Conservation (phyloP, 768 basidiomycete species). For the Lentinula guzmanii region DNA sequence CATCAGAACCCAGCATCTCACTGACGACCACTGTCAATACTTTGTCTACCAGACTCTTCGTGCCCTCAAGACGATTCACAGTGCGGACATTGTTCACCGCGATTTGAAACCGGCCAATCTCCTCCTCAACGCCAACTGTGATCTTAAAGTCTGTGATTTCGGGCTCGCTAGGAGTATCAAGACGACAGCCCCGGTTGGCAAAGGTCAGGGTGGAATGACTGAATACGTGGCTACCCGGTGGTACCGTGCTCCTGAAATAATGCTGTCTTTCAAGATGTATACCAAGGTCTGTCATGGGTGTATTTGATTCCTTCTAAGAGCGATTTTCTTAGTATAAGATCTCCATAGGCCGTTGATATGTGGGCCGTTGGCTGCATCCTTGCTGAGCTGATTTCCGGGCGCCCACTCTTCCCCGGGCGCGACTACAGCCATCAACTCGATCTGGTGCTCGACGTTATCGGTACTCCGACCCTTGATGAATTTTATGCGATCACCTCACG, state of each 20-base stretch:
- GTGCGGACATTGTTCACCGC: constrained; percentile 74
- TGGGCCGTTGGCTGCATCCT: constrained; percentile 75
- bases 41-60: constrained; percentile 82
- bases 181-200: constrained; percentile 38
- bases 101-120: constrained; percentile 86
- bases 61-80: constrained; percentile 86
- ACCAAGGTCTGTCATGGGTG: constrained; percentile 45
- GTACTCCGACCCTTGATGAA: constrained; percentile 81
- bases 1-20: constrained; percentile 58
- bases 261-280: constrained; percentile 91
- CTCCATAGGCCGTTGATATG: constrained; percentile 56
- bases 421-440: constrained; percentile 86
- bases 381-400: constrained; percentile 77
- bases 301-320: background rate
- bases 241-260: constrained; percentile 53
- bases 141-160: constrained; percentile 87
- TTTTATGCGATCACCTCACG: constrained; percentile 86
- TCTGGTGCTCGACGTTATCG: constrained; percentile 84
- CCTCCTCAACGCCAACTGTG: constrained; percentile 84
- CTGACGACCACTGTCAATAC: constrained; percentile 30
- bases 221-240: constrained; percentile 77
- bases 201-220: constrained; percentile 68
- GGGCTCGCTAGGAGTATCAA: constrained; percentile 70
- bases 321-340: background rate
- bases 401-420: constrained; percentile 84